phyloP scores from a whole-genome alignment of 305 asterid species.

The Fraxinus dipetala region DNA sequence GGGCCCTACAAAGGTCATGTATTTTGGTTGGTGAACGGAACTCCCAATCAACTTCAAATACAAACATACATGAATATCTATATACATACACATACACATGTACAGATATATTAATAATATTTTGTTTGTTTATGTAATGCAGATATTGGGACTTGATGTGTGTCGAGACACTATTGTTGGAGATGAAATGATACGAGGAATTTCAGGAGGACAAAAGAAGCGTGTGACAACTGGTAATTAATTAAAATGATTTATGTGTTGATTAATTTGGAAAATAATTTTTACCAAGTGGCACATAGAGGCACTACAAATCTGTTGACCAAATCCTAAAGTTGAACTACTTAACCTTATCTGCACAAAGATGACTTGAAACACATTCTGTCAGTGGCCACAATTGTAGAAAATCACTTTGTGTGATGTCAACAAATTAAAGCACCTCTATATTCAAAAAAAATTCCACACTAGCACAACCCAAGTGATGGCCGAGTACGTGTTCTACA shows the following conservation, averaged over 20 bases:
- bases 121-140: constrained; percentile 19
- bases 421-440: background rate
- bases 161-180: constrained; percentile 90
- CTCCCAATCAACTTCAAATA: background rate
- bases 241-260: background rate
- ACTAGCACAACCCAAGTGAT: background rate
- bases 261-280: background rate
- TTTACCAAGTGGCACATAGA: background rate
- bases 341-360: background rate
- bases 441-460: background rate
- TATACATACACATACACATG: no score
- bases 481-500: background rate
- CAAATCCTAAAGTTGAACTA: background rate
- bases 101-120: background rate
- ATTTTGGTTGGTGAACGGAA: background rate
- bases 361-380: background rate
- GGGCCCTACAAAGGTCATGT: background rate
- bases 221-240: constrained; percentile 77
- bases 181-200: constrained; percentile 82
- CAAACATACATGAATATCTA: no score
- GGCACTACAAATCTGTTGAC: background rate
- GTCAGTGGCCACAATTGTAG: background rate
- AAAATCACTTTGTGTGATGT: background rate
- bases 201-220: constrained; percentile 88
- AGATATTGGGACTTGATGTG: constrained; percentile 85